Evolutionary conservation across 2,329 filamentous ascomycete species (phyloP).

Genomic region (Aureobasidium sp.): DNA sequence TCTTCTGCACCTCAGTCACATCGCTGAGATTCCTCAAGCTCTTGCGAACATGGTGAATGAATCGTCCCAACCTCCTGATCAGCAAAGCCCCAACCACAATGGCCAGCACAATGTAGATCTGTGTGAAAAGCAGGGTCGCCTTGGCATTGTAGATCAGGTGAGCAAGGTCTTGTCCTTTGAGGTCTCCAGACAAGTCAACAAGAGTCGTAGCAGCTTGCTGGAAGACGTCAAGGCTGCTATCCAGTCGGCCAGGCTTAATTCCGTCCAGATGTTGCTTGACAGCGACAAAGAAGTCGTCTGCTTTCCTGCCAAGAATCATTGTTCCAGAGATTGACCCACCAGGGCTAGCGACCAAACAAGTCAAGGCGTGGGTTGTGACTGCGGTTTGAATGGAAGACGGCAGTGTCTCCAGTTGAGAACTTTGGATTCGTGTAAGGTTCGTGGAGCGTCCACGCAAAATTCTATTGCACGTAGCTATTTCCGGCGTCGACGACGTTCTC

Average conservation of each 20-base stretch:
- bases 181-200: constrained; percentile 5
- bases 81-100: constrained; percentile 5
- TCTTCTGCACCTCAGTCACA: background rate
- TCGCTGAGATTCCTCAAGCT: background rate
- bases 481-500: background rate
- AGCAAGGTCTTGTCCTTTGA: constrained; percentile 1
- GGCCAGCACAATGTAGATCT: constrained; percentile 3
- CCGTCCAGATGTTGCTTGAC: constrained; percentile 6
- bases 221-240: background rate
- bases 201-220: constrained; percentile 4
- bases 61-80: constrained; percentile 9
- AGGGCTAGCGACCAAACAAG: background rate
- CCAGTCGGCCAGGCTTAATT: background rate
- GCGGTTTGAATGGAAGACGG: background rate
- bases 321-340: background rate
- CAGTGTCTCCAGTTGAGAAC: background rate
- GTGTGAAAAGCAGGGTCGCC: constrained; percentile 2
- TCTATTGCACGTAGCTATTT: background rate
- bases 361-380: background rate
- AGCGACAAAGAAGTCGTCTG: constrained; percentile 7
- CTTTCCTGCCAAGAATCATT: constrained; percentile 7
- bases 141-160: constrained; percentile 12
- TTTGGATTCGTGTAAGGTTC: background rate
- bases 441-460: background rate
- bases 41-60: constrained; percentile 5